A percentile compares a stretch with the other conserved stretches of the same genome.
phyloP scores from a whole-genome alignment of 257 asterid species.

The Cynanchum wilfordii region DNA sequence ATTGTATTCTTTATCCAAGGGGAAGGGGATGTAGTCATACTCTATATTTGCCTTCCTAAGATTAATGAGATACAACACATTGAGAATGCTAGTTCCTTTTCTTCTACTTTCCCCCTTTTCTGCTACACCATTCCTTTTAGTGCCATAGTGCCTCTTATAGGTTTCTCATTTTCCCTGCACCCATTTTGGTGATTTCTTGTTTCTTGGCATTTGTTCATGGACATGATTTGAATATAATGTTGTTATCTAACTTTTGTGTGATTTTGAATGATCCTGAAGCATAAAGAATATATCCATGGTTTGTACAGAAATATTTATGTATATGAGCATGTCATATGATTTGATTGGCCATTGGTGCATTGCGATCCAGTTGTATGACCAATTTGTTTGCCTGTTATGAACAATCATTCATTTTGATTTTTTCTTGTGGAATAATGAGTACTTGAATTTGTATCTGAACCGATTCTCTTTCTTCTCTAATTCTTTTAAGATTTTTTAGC shows the following conservation, averaged over 20 bases:
- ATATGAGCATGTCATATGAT: background rate
- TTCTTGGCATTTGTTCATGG: background rate
- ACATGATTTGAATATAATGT: background rate
- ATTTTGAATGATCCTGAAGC: background rate
- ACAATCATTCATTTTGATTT: too few relatives aligned
- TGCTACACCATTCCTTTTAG: background rate
- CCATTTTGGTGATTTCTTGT: background rate
- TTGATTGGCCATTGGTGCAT: background rate
- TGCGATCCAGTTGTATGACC: background rate
- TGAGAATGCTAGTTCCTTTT: background rate
- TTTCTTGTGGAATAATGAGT: background rate
- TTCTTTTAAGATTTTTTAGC: background rate
- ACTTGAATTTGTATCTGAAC: conserved; percentile 1
- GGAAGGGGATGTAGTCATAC: background rate
- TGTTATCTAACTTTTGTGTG: background rate
- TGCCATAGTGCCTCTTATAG: background rate
- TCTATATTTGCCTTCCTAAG: background rate
- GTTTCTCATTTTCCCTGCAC: background rate
- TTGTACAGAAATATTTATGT: background rate
- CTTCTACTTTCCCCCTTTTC: background rate
- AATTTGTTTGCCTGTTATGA: background rate
- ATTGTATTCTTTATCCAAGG: background rate
- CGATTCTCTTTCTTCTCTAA: background rate
- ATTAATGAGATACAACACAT: background rate
- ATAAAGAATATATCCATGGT: background rate